phyloP scores from a whole-genome alignment of 1,139 yeast species.

The Debaryomyces nepalensis region DNA sequence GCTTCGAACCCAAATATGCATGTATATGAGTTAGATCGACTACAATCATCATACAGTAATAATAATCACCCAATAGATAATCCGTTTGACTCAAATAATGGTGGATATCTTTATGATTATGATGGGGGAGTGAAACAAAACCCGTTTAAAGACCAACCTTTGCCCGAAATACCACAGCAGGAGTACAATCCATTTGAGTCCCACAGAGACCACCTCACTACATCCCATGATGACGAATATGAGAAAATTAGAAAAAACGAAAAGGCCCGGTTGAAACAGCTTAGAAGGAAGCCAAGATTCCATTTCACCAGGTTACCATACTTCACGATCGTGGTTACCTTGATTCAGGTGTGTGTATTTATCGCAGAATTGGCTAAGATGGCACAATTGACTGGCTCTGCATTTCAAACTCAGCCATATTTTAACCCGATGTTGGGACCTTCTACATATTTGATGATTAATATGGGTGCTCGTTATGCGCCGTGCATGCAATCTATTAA shows the following conservation, averaged over 20 bases:
- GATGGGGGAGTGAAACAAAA: slow-evolving; percentile 15
- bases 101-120: slow-evolving; percentile 12
- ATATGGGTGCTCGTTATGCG: slow-evolving; percentile 73
- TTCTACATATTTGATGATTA: slow-evolving; percentile 66
- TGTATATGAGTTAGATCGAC: slow-evolving; percentile 5
- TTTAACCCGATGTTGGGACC: slow-evolving; percentile 86
- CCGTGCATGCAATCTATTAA: slow-evolving; percentile 69
- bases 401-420: slow-evolving; percentile 71
- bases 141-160: slow-evolving; percentile 21
- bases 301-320: slow-evolving; percentile 52
- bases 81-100: slow-evolving; percentile 18
- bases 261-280: slow-evolving; percentile 30
- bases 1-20: slow-evolving; percentile 6
- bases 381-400: slow-evolving; percentile 66
- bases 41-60: neutral
- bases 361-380: slow-evolving; percentile 68
- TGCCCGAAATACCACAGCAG: slow-evolving; percentile 9
- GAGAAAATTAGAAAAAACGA: slow-evolving; percentile 29
- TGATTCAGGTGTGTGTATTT: slow-evolving; percentile 62
- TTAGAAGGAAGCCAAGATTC: slow-evolving; percentile 41
- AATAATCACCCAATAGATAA: slow-evolving; percentile 22
- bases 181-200: slow-evolving; percentile 11
- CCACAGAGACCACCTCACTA: slow-evolving; percentile 22
- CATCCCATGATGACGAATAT: slow-evolving; percentile 23
- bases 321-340: slow-evolving; percentile 50